Percentiles rank a stretch among this genome's conserved stretches.
Conservation (phyloP, 345 rosid species). For the Salix brachista region DNA sequence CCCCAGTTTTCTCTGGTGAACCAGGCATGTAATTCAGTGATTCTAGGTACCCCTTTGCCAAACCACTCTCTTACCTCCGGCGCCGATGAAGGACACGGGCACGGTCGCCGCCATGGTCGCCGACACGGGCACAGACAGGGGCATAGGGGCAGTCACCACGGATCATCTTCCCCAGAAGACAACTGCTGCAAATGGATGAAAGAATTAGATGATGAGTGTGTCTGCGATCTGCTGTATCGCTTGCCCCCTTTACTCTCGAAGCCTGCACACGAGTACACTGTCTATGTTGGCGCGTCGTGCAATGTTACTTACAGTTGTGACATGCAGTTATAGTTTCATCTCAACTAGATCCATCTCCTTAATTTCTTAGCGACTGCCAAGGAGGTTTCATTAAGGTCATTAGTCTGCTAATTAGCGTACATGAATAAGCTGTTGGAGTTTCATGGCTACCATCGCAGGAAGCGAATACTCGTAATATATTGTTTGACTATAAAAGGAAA, state of each 20-base stretch:
- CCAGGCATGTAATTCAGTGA: slow-evolving; percentile 47
- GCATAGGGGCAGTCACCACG: neutral
- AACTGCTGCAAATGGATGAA: slow-evolving; percentile 33
- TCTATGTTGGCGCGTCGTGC: slow-evolving; percentile 21
- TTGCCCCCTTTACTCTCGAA: slow-evolving; percentile 28
- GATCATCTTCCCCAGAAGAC: neutral
- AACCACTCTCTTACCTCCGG: slow-evolving; percentile 14
- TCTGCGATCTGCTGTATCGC: slow-evolving; percentile 22
- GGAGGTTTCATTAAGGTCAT: too few relatives aligned
- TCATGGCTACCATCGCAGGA: too few relatives aligned
- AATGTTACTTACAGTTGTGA: slow-evolving; percentile 22
- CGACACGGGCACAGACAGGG: slow-evolving; percentile 5
- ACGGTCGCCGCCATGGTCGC: neutral
- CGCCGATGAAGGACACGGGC: slow-evolving; percentile 2
- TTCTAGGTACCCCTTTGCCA: slow-evolving; percentile 31
- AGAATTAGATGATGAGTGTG: slow-evolving; percentile 26
- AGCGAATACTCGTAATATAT: too few relatives aligned
- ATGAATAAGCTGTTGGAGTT: too few relatives aligned
- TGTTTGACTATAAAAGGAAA: too few relatives aligned
- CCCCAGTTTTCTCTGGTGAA: slow-evolving; percentile 64
- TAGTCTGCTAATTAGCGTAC: too few relatives aligned
- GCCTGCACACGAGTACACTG: slow-evolving; percentile 17
- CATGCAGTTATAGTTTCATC: neutral
- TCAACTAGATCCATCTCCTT: too few relatives aligned
- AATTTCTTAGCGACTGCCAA: too few relatives aligned